Percentiles rank a stretch among this genome's conserved stretches.
These are phyloP conservation scores for Xylogone sp. DNA, from an alignment of 2,329 filamentous ascomycete species.

Conservation along the genomic window DNA sequence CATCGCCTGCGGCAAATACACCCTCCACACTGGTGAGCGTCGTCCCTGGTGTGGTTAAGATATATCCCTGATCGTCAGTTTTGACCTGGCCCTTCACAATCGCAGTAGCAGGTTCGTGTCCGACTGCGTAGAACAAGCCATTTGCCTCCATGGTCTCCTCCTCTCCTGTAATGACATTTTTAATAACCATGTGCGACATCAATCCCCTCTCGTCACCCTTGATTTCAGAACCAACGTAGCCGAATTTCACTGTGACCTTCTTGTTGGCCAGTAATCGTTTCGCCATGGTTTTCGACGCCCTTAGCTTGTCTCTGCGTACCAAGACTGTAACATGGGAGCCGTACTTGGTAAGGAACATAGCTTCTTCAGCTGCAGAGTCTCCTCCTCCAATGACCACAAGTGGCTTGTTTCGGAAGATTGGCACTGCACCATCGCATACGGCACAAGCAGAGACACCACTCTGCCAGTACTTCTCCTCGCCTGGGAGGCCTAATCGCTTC, in stretches of 20 bases:
- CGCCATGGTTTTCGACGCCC: conserved; percentile 90
- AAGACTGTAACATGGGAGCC: conserved; percentile 91
- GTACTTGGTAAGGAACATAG: conserved; percentile 96
- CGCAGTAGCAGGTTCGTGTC: conserved; percentile 89
- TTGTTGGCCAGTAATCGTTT: conserved; percentile 75
- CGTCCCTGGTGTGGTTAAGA: conserved; percentile 83
- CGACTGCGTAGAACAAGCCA: conserved; percentile 95
- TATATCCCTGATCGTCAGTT: conserved; percentile 86
- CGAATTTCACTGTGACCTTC: conserved; percentile 88
- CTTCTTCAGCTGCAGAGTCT: conserved; percentile 95
- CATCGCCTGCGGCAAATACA: conserved; percentile 94
- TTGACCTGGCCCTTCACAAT: conserved; percentile 89
- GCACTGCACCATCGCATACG: conserved; percentile 94
- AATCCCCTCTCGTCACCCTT: conserved; percentile 80
- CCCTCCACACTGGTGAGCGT: conserved; percentile 84
- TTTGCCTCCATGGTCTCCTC: conserved; percentile 84
- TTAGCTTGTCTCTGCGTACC: conserved; percentile 80
- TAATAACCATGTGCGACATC: conserved; percentile 84
- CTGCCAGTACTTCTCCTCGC: conserved; percentile 97
- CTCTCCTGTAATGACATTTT: conserved; percentile 71
- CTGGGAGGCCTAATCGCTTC: conserved; percentile 73
- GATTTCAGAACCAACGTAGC: conserved; percentile 77
- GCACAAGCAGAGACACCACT: conserved; percentile 95
- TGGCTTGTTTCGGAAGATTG: conserved; percentile 96
- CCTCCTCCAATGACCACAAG: conserved; percentile 94